Evolutionary conservation across 2,329 filamentous ascomycete species (phyloP), one percentile per base, ranked within the genome.

Genomic region (Monosporascus sp.): DNA sequence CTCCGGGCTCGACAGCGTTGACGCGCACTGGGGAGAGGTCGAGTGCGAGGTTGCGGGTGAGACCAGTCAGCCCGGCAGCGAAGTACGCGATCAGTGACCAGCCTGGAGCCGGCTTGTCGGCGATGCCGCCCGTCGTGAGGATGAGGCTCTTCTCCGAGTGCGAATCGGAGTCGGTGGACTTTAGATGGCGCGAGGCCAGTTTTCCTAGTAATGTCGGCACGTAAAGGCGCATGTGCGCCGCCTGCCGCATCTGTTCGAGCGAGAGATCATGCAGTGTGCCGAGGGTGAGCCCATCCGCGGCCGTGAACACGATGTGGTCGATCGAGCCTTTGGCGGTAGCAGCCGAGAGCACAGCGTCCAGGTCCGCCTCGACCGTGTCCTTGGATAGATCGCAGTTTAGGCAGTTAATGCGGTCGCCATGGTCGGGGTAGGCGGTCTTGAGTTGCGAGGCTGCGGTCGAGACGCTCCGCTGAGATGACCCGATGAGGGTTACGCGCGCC

Each of bases 191-290:
- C 52, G 55, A 52, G 6, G 63, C 67, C 1, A 65, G 58, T 54
- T 73, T 73, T 50, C 63, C 69, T 5, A 71, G 43, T 48, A 71
- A 52, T n/a, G 68, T n/a, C 1, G 69, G 67, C n/a, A 65, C 65
- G 15, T 64, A 50, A 50, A 69, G 56, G 7, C 68, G 66, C 58
- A 72, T 62, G 37, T 68, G 69, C 48, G 60, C 53, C 0, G 55
- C 65, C 35, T 47, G 31, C 2, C 54, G 54, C 46, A 70, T 62
- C 28, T 47, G 48, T 2, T 63, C 67, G n/a, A 58, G 53, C 18
- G 62, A 66, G 20, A 71, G 41, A 5, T 60, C 62, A 18, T 54
- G 18, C 6, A 69, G 49, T 6, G 26, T 31, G 17, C 50, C 43
- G 7, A 63, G 14, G 40, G 58, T 14, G 5, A 68, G 60, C 50